A percentile compares a stretch with the other conserved stretches of the same genome.
Conservation (phyloP, 1,284 basidiomycete species). For the Trichosporon sp. region DNA sequence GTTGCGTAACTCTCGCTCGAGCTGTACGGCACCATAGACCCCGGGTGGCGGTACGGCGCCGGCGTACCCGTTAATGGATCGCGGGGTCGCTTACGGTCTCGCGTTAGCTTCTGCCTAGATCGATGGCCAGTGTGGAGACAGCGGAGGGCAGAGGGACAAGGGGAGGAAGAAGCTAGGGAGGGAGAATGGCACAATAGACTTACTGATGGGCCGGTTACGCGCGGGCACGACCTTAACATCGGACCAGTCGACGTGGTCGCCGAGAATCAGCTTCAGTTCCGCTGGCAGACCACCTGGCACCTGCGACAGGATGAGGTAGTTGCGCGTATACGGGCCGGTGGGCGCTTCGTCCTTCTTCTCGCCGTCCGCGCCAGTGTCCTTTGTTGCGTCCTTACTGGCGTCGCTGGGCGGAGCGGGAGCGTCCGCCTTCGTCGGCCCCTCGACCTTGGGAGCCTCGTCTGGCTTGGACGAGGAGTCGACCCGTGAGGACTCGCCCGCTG, state of each 20-base stretch:
- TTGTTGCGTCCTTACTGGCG: background rate
- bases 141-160: too few species aligned
- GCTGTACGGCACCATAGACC: conserved; percentile 50
- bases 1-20: conserved; percentile 46
- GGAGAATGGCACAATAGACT: conserved; percentile 16
- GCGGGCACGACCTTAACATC: conserved; percentile 44
- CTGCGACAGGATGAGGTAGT: conserved; percentile 51
- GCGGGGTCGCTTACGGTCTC: conserved; percentile 38
- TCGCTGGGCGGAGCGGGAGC: background rate
- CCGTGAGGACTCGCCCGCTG: background rate
- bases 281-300: conserved; percentile 47
- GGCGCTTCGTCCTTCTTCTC: conserved; percentile 10
- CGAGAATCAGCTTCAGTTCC: conserved; percentile 50
- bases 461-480: background rate
- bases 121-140: too few species aligned
- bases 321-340: conserved; percentile 39
- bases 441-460: background rate
- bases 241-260: conserved; percentile 52
- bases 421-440: background rate
- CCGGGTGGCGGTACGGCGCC: conserved; percentile 53
- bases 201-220: conserved; percentile 48
- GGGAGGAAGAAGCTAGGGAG: too few species aligned
- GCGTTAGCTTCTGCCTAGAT: too few species aligned
- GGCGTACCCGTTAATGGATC: conserved; percentile 53
- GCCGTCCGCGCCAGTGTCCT: background rate